Percentiles rank a stretch among this genome's conserved stretches.
These are phyloP conservation scores for Helenozyma rhizophorensis DNA, from an alignment of 805 yeast genomes.

Conservation along the genomic window DNA sequence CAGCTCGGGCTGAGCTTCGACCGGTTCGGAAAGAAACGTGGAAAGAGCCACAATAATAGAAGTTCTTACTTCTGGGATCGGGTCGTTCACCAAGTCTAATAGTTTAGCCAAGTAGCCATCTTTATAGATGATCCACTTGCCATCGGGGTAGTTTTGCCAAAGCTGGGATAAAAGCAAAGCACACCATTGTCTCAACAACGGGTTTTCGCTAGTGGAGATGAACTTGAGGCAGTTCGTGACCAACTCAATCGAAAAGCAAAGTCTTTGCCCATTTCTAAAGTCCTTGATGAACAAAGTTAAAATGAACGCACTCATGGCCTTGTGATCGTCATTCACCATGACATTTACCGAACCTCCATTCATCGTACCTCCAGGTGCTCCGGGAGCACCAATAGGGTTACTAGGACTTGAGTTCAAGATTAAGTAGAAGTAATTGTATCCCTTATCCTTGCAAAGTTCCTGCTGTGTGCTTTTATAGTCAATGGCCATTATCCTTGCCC, in stretches of 20 bases:
- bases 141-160: conserved; percentile 69
- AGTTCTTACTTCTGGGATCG: conserved; percentile 92
- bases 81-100: conserved; percentile 64
- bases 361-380: conserved; percentile 25
- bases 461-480: conserved; percentile 87
- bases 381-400: conserved; percentile 28
- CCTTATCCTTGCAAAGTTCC: conserved; percentile 87
- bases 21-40: conserved; percentile 55
- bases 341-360: conserved; percentile 20
- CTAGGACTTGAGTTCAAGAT: conserved; percentile 51
- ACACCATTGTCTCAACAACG: conserved; percentile 91
- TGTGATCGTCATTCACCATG: conserved; percentile 70
- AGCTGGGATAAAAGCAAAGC: conserved; percentile 71
- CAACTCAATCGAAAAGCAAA: conserved; percentile 72
- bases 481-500: conserved; percentile 97
- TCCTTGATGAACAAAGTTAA: conserved; percentile 80
- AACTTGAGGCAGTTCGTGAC: conserved; percentile 63
- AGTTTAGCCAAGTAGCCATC: conserved; percentile 59
- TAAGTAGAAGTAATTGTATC: conserved; percentile 79
- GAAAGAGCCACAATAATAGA: conserved; percentile 74
- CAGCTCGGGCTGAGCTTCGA: conserved; percentile 14
- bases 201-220: conserved; percentile 71
- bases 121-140: conserved; percentile 64
- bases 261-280: conserved; percentile 71
- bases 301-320: conserved; percentile 94